phyloP scores from a whole-genome alignment of 177 flowering plant genomes.

The Tripterygium wilfordii region DNA sequence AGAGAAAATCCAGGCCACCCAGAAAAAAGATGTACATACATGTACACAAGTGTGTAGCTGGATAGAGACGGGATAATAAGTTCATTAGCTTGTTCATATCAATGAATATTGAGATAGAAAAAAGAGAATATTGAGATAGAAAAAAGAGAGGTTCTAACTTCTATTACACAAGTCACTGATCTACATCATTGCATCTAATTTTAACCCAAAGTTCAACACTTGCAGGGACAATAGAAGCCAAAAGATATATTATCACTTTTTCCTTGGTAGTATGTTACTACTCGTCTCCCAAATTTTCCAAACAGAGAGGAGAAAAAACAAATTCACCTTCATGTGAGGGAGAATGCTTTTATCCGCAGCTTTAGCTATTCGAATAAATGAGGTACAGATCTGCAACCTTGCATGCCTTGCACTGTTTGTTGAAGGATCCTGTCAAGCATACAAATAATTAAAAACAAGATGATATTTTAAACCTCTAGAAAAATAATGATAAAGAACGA shows the following conservation, averaged over 20 bases:
- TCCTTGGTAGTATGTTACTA: not conserved
- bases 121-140: no score
- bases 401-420: constrained; percentile 68
- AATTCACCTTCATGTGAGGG: constrained; percentile 91
- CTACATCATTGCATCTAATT: no score
- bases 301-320: not conserved
- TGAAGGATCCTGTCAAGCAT: constrained; percentile 73
- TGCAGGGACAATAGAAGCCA: not conserved
- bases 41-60: no score
- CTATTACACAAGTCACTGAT: no score
- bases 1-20: no score
- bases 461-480: not conserved
- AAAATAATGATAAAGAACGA: not conserved
- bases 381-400: constrained; percentile 88
- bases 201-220: no score
- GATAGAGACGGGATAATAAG: no score
- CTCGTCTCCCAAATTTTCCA: not conserved
- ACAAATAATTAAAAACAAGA: constrained; percentile 3
- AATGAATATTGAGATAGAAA: no score
- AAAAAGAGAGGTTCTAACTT: no score
- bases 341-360: constrained; percentile 79
- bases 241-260: not conserved
- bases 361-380: constrained; percentile 88
- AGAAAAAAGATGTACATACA: no score
- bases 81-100: no score